Base-by-base conservation (phyloP, 1,284 basidiomycete species). In the Cryptococcus sp. region DNA sequence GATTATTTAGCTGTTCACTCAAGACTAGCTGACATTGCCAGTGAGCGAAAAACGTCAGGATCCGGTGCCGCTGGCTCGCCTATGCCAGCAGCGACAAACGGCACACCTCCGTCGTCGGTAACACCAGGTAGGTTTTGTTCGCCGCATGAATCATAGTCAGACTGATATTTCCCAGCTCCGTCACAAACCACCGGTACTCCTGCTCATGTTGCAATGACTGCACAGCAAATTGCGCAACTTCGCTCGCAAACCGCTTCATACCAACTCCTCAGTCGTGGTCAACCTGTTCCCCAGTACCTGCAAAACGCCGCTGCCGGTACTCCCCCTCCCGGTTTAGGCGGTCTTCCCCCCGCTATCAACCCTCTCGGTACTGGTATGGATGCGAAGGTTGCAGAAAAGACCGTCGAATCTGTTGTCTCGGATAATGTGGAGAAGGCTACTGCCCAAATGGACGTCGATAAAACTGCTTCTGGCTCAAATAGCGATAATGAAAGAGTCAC, bases 231-330 rank as follows among this genome's bases (percentile, higher is more conserved):
- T 53, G 83, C 83, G 45, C 85, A 89, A 32, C 84, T 98, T 42
- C 85, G 89, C 52, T 84, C 88, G 0, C 95, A 98, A 72, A 90
- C 98, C 46, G 83, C 87, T 56, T 90, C 94, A 0, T 96, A 88
- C 80, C 91, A 91, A 71, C 83, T 88, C 58, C 83, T 98, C 59
- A 81, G 82, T 23, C 84, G 86, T 32, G 90, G 90, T 50, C 75
- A 87, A 38, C 86, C 93, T 4, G 80, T 98, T 42, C 90, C 95
- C 13, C 83, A 88, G 3, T 78, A 84, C 59, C 73, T 98, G 30
- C 89, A 90, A 64, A 83, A 87, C 55, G 88, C 89, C 8, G 86
- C 95, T 50, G 63, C 68, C 48, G 74, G 72, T 50, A 72, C 53
- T 43, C 63, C 56, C 50, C 72, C 65, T 5, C 60, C 61, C 7